phyloP scores from a whole-genome alignment of 345 rosid genomes.

The Pistacia integerrima region DNA sequence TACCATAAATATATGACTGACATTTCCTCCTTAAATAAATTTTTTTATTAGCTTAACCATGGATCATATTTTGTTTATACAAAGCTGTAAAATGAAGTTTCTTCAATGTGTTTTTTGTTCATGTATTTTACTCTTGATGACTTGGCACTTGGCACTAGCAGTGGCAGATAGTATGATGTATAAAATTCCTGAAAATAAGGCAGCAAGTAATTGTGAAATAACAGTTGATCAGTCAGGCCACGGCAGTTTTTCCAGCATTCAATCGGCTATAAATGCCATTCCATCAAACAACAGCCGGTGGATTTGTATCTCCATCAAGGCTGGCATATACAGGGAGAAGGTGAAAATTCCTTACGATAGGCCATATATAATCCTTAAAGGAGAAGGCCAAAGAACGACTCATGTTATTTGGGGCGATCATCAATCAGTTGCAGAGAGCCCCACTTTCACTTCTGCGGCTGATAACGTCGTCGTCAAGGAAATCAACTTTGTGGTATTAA shows the following conservation, averaged over 20 bases:
- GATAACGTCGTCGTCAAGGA: constrained; percentile 54
- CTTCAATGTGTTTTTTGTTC: background rate
- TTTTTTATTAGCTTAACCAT: background rate
- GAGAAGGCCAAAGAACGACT: constrained; percentile 55
- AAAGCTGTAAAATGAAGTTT: background rate
- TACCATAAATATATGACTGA: constrained; percentile 3
- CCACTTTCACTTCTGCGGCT: constrained; percentile 70
- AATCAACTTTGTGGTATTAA: constrained; percentile 53
- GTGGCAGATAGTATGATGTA: background rate
- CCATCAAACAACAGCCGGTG: constrained; percentile 48
- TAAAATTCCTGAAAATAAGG: background rate
- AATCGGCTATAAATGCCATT: constrained; percentile 59
- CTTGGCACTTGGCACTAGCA: background rate
- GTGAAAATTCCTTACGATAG: constrained; percentile 65
- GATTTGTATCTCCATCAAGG: constrained; percentile 52
- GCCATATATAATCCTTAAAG: constrained; percentile 61
- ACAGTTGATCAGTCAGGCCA: constrained; percentile 50
- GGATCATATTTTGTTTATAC: background rate
- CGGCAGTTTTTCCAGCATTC: constrained; percentile 57
- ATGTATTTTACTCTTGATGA: background rate
- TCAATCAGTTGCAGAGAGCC: constrained; percentile 37
- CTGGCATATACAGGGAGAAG: constrained; percentile 71
- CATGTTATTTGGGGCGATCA: constrained; percentile 71
- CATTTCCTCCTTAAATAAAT: background rate
- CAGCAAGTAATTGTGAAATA: background rate